Base-by-base conservation (phyloP, 2,329 filamentous ascomycete species). In the Neopestalotiopsis rosae region DNA sequence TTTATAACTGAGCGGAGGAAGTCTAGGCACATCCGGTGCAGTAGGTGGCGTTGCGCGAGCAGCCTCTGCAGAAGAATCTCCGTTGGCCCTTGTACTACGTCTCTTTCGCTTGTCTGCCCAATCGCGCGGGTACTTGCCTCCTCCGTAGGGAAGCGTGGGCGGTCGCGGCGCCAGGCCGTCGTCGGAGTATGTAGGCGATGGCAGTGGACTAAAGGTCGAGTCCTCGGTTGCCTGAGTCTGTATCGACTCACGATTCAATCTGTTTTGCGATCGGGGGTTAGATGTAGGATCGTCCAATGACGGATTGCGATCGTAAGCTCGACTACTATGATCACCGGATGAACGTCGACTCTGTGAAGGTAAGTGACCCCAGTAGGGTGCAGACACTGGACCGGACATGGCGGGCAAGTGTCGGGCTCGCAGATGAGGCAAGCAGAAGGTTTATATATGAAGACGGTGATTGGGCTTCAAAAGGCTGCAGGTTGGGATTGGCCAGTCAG, bases 21-120 rank as follows among this genome's bases (percentile, higher is more conserved):
- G 85, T 74, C 84, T 85, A 67, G 90, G 88, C 34, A 85, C 87
- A 72, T 92, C 90, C 71, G 91, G 88, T 42, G 87, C 89, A 64
- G 84, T 81, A 20, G 88, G 85, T 12, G 80, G 83, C 59, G 82
- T 76, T 5, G 81, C 76, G 62, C 78, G 72, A 72, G 74, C 70
- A 42, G 76, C 69, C 66, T 80, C 76, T 49, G 83, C 80, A 71
- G 79, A 72, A 14, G 79, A 77, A 69, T 83, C 77, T 57, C 84
- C 82, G 69, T 82, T 81, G 70, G 82, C 80, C 68, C 79, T 81
- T 72, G 79, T 83, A 61, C 81, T 79, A 67, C 82, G 81, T 70
- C 81, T 80, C 69, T 80, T 78, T 67, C 83, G 80, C 74, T 79
- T 85, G 69, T 85, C 84, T 57, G 78, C 65, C 61, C 81, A 79